These are phyloP conservation scores for Nelumbo lutea DNA, from an alignment of 164 flowering plant species.

Conservation along the genomic window DNA sequence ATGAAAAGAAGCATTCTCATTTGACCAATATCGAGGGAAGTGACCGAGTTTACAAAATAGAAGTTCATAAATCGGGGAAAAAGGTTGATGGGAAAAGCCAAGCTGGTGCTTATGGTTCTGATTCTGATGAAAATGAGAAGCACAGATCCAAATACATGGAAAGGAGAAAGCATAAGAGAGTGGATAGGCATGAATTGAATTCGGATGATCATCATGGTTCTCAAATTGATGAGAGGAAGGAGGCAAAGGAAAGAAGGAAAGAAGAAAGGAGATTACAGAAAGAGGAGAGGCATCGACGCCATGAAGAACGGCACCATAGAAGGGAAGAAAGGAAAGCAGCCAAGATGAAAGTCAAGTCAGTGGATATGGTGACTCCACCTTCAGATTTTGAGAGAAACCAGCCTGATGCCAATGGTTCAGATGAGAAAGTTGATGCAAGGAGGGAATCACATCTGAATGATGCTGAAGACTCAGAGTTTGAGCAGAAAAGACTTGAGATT, in stretches of 20 bases:
- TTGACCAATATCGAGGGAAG: constrained; percentile 23
- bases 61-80: constrained; percentile 18
- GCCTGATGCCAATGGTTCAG: constrained; percentile 36
- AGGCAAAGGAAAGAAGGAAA: constrained; percentile 28
- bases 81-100: constrained; percentile 24
- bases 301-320: constrained; percentile 32
- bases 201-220: constrained; percentile 22
- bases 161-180: constrained; percentile 33
- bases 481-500: constrained; percentile 77
- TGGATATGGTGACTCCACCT: constrained; percentile 24
- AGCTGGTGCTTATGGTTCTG: constrained; percentile 31
- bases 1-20: constrained; percentile 25
- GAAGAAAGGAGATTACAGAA: constrained; percentile 33
- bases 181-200: constrained; percentile 13
- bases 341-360: constrained; percentile 21
- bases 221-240: constrained; percentile 27
- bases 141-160: constrained; percentile 27
- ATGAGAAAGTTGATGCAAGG: constrained; percentile 31
- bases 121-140: constrained; percentile 42
- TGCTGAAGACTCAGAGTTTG: constrained; percentile 40
- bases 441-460: constrained; percentile 32
- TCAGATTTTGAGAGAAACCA: constrained; percentile 25
- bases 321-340: constrained; percentile 31
- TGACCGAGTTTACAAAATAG: constrained; percentile 17
- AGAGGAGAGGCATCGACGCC: constrained; percentile 31